Base-by-base conservation (phyloP, 2,329 filamentous ascomycete genomes). In the Orbilia blumenaviensis region DNA sequence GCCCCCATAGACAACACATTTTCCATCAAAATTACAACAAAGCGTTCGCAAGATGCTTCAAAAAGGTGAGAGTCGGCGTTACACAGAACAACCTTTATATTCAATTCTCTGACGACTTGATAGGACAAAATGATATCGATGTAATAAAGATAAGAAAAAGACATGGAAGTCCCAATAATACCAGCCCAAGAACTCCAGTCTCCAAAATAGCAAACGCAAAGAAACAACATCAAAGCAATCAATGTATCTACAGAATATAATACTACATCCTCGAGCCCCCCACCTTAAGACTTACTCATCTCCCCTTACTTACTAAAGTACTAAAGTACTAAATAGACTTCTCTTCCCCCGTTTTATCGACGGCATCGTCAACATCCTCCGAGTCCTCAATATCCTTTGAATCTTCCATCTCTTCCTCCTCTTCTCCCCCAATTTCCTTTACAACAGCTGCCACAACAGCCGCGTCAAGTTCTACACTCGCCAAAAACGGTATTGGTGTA, bases 401-500 rank as follows among this genome's bases (percentile, higher is more conserved):
- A 46, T 52, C 38, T 12, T 50, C 48, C n/a, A 34, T 48, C 27
- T 29, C 21, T 5, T n/a, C n/a, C 9, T 64, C 34, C 4, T 23
- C 29, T 3, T 41, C 48, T 25, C 16, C 48, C 27, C 21, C 18
- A 4, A 9, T 10, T 10, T 64, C 42, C 14, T 18, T 41, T 36
- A 29, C 34, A 9, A 29, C 10, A 29, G 44, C 44, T 23, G 46
- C 14, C 34, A 46, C 12, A 56, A 50, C 23, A 7, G 23, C 58
- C 0, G 25, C 36, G 4, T 74, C 69, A 21, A 56, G 32, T 14
- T 69, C 72, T 9, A 25, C 58, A 10, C 48, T 61, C n/a, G 58
- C 58, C 25, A 76, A 36, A 27, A 76, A 76, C 4, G 72, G 72
- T 36, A 76, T 60, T 21, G 72, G 72, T 3, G 72, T 76, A 10